Evolutionary conservation across 2,329 filamentous ascomycete species (phyloP).

Genomic region (Microdochium trichocladiopsis): DNA sequence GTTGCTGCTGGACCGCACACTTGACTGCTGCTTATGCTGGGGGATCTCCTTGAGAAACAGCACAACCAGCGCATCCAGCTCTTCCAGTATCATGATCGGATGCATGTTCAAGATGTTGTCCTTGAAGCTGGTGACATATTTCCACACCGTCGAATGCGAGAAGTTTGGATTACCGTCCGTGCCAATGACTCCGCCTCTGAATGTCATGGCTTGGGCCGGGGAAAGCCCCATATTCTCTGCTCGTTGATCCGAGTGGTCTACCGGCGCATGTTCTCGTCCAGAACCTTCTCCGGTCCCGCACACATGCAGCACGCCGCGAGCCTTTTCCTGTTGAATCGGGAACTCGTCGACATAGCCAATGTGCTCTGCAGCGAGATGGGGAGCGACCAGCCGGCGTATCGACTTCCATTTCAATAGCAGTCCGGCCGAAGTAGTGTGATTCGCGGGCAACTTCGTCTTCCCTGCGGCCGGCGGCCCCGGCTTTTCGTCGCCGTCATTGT

Average conservation of each 20-base stretch:
- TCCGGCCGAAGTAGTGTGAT: constrained; percentile 87
- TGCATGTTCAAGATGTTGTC: constrained; percentile 59
- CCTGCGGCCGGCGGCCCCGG: constrained; percentile 47
- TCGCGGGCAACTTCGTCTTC: constrained; percentile 66
- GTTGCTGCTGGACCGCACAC: constrained; percentile 8
- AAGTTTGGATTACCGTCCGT: constrained; percentile 48
- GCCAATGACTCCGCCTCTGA: constrained; percentile 29
- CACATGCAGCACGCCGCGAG: constrained; percentile 65
- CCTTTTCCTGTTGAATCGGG: constrained; percentile 69
- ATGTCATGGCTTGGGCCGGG: constrained; percentile 26
- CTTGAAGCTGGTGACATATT: constrained; percentile 50
- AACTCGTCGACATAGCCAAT: constrained; percentile 60
- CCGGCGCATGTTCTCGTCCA: constrained; percentile 41
- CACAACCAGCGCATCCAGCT: constrained; percentile 45
- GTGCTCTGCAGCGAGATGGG: constrained; percentile 37
- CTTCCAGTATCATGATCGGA: constrained; percentile 48
- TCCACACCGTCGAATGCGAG: constrained; percentile 38
- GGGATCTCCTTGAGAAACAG: constrained; percentile 40
- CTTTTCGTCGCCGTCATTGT: constrained; percentile 42
- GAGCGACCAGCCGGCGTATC: constrained; percentile 56
- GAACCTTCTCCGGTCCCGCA: constrained; percentile 72
- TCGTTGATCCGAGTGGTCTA: constrained; percentile 30
- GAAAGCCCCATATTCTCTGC: constrained; percentile 31
- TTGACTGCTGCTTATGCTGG: constrained; percentile 14
- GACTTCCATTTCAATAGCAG: constrained; percentile 70